Evolutionary conservation across 768 basidiomycete species (phyloP).

Genomic region (Suillus plorans): DNA sequence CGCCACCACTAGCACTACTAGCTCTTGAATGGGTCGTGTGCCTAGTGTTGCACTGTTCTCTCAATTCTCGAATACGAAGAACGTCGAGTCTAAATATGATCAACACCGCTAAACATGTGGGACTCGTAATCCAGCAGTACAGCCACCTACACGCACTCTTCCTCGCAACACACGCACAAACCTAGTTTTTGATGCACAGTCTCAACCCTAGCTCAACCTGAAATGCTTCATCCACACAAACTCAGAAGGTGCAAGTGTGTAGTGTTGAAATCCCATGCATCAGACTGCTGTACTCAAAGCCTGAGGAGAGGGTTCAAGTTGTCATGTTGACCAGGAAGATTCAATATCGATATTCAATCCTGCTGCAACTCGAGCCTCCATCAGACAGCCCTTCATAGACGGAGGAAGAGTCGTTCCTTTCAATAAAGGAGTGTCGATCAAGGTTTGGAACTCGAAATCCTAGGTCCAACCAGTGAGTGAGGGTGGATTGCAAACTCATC

Average conservation of each 20-base stretch:
- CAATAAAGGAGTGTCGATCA: background rate
- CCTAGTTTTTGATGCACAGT: too few species aligned
- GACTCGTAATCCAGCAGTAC: background rate
- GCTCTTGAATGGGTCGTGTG: background rate
- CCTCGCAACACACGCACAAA: too few species aligned
- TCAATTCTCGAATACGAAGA: background rate
- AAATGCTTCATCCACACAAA: background rate
- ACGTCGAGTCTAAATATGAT: background rate
- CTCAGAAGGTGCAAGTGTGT: background rate
- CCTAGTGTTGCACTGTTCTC: background rate
- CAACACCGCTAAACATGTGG: background rate
- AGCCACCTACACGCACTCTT: too few species aligned
- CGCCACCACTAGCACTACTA: too few species aligned
- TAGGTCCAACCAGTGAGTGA: background rate
- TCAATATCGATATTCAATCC: background rate
- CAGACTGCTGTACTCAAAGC: too few species aligned
- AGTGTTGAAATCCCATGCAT: too few species aligned
- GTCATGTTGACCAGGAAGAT: too few species aligned
- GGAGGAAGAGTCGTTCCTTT: too few species aligned
- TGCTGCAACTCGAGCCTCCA: background rate
- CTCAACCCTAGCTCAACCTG: background rate
- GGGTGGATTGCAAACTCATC: too few species aligned
- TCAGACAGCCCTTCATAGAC: background rate
- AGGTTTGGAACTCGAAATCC: background rate
- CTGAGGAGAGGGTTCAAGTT: too few species aligned